A percentile compares a stretch with the other conserved stretches of the same genome.
Evolutionary conservation across 805 yeast genomes (phyloP).

Genomic region (Ogataea zsoltii): DNA sequence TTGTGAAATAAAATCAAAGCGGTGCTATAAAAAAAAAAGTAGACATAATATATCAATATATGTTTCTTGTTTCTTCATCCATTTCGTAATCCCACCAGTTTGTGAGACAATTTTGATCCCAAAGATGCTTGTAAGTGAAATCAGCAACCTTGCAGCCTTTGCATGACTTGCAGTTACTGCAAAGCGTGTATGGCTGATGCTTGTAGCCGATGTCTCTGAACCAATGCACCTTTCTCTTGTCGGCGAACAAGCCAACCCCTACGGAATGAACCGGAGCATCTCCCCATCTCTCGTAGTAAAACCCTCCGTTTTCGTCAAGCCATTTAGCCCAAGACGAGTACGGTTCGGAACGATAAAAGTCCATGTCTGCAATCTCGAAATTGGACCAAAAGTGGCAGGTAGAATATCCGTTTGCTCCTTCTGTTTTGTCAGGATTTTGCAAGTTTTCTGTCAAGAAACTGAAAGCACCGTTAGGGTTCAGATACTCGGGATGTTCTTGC

Average conservation of each 20-base stretch:
- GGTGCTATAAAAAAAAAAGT: too few relatives aligned
- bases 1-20: too few relatives aligned
- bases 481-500: slow-evolving; percentile 53
- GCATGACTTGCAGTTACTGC: slow-evolving; percentile 68
- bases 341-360: slow-evolving; percentile 69
- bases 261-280: slow-evolving; percentile 89
- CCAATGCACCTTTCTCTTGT: slow-evolving; percentile 74
- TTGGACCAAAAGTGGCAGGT: slow-evolving; percentile 89
- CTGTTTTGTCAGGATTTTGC: slow-evolving; percentile 49
- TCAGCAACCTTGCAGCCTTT: slow-evolving; percentile 50
- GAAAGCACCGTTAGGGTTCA: slow-evolving; percentile 54
- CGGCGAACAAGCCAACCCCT: slow-evolving; percentile 72
- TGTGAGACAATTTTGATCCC: slow-evolving; percentile 73
- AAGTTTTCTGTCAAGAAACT: slow-evolving; percentile 52
- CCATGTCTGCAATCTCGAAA: slow-evolving; percentile 84
- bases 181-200: slow-evolving; percentile 63
- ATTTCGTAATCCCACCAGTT: slow-evolving; percentile 60
- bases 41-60: slow-evolving; percentile 30
- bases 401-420: slow-evolving; percentile 46
- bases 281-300: slow-evolving; percentile 91
- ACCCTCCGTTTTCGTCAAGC: slow-evolving; percentile 72
- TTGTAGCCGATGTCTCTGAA: slow-evolving; percentile 80
- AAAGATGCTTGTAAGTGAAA: slow-evolving; percentile 54
- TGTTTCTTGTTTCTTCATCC: slow-evolving; percentile 25
- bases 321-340: slow-evolving; percentile 63